Base-by-base conservation (phyloP, 2,329 filamentous ascomycete species). In the Rutstroemia sp. region DNA sequence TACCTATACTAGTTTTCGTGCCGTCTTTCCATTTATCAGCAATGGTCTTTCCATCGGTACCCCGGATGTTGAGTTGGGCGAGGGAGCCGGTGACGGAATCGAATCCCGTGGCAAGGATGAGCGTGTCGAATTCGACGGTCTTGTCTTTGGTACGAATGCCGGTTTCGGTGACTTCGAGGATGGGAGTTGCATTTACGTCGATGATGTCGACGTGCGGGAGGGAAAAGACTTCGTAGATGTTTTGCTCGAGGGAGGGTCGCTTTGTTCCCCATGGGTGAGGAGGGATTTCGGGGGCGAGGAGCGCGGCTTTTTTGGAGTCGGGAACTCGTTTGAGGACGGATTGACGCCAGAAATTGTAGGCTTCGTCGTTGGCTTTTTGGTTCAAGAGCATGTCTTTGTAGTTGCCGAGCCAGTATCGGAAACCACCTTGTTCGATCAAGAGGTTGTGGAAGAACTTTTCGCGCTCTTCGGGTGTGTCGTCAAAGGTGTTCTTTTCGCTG, bases 161-260 rank as follows among this genome's bases (percentile, higher is more conserved):
- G 0, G 63, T 65, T n/a, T 66, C 58, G 2, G 71, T 74, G 25
- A 75, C 67, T 65, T 34, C 59, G 2, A 64, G 64, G 56, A 81
- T 77, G 0, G 73, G 70, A 2, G 71, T 73, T 8, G 70, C 63
- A 10, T 73, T 75, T 16, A 78, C 60, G 47, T 76, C 69, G 1
- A 81, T 70, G 1, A 81, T 61, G 1, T 73, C 62, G 2, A 81
- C 75, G 34, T 77, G 73, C 0, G 69, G 65, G 17, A 70, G 70
- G 58, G 78, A 73, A 53, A 76, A 72, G 3, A 73, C 69, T 57
- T 81, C 78, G 60, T 75, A 81, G 62, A 77, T 80, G 42, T 70
- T 67, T 37, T 74, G 67, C 59, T 81, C 78, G 0, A 80, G 69
- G 0, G 68, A 72, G 3, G 70, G 70, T 0, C 77, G 70, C 62